Evolutionary conservation across 179 eudicot species (phyloP).

Genomic region (Drosera spatulata): DNA sequence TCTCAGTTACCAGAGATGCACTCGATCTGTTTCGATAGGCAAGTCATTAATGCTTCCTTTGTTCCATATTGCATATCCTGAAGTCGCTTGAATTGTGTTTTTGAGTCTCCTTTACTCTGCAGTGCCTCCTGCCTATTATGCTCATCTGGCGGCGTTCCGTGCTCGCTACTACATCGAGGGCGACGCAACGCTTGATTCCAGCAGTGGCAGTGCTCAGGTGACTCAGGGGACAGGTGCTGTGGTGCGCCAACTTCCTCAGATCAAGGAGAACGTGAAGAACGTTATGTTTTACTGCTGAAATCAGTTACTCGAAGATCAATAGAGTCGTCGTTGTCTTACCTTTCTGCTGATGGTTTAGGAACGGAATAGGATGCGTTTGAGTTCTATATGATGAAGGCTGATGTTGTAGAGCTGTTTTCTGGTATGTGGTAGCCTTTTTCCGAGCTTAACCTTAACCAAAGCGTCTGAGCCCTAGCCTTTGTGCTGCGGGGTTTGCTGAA

Average conservation of each 20-base stretch:
- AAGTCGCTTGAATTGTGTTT: background rate
- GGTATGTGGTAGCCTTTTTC: too few relatives aligned
- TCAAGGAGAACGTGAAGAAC: conserved; percentile 34
- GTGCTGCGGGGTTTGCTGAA: too few relatives aligned
- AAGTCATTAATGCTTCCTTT: background rate
- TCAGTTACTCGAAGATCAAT: too few relatives aligned
- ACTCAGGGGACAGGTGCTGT: background rate
- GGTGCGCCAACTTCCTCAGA: conserved; percentile 21
- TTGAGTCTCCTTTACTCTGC: conserved; percentile 4
- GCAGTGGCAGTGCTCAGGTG: conserved; percentile 14
- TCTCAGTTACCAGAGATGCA: conserved; percentile 55
- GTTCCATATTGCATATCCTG: too few relatives aligned
- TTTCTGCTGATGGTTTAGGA: too few relatives aligned
- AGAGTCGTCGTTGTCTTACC: too few relatives aligned
- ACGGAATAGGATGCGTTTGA: too few relatives aligned
- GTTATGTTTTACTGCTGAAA: conserved; percentile 56
- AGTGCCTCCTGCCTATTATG: conserved; percentile 72
- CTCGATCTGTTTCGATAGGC: conserved; percentile 63
- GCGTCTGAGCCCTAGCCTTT: too few relatives aligned
- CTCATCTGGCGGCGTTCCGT: conserved; percentile 57
- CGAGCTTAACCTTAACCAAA: too few relatives aligned
- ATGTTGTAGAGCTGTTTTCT: too few relatives aligned
- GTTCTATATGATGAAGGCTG: too few relatives aligned
- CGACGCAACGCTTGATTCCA: conserved; percentile 22
- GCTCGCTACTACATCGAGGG: conserved; percentile 54